Evolutionary conservation across 176 grass and related monocot genomes (phyloP).

Genomic region (Chloris gayana): DNA sequence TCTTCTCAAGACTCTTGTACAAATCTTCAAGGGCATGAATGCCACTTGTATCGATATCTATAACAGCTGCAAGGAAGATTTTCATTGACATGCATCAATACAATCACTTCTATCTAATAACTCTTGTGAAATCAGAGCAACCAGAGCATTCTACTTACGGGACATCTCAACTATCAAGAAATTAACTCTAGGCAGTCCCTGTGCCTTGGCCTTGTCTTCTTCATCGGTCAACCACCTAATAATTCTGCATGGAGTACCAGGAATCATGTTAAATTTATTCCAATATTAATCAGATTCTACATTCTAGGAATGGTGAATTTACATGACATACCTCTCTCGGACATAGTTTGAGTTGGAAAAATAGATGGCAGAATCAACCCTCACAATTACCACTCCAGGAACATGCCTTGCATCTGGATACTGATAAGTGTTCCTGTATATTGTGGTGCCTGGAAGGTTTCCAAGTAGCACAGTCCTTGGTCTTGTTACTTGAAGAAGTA

Average conservation of each 20-base stretch:
- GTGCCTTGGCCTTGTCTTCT: constrained; percentile 59
- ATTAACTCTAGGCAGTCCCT: constrained; percentile 52
- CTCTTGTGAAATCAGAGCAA: constrained; percentile 2
- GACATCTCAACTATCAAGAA: constrained; percentile 96
- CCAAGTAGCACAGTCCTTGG: constrained; percentile 88
- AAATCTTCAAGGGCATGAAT: constrained; percentile 81
- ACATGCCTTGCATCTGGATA: constrained; percentile 87
- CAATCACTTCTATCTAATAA: not conserved
- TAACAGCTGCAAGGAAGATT: constrained; percentile 68
- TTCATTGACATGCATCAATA: not conserved
- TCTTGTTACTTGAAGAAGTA: constrained; percentile 97
- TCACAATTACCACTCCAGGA: constrained; percentile 73
- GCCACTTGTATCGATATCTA: constrained; percentile 91
- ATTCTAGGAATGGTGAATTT: not conserved
- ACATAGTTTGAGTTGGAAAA: constrained; percentile 98
- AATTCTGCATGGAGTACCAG: constrained; percentile 58
- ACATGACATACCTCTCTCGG: constrained; percentile 64
- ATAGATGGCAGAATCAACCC: constrained; percentile 94
- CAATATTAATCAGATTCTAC: not conserved
- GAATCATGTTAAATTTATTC: constrained; percentile 8
- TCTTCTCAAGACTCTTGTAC: constrained; percentile 66
- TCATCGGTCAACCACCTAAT: constrained; percentile 82
- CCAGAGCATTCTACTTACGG: constrained; percentile 45
- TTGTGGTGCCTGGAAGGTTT: constrained; percentile 75
- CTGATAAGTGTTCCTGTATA: constrained; percentile 87